phyloP scores from a whole-genome alignment of 805 yeast species.

The Candida morakotiae region DNA sequence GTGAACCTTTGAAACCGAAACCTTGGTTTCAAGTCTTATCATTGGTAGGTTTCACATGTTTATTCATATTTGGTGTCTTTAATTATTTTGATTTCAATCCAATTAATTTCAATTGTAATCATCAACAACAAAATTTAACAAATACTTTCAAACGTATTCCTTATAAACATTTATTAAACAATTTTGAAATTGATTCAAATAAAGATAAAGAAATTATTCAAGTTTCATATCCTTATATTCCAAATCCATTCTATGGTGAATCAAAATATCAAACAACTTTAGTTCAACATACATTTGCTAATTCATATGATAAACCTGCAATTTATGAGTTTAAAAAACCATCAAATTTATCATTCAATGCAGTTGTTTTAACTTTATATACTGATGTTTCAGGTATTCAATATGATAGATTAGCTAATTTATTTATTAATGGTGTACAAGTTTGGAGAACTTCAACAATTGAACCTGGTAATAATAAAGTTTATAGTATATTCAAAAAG shows the following conservation, averaged over 20 bases:
- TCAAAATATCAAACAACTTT: conserved; percentile 40
- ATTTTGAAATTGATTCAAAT: neutral
- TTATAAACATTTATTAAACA: neutral
- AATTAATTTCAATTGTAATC: neutral
- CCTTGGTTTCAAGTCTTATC: neutral
- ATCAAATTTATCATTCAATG: conserved; percentile 37
- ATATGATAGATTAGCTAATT: conserved; percentile 61
- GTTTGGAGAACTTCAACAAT: conserved; percentile 82
- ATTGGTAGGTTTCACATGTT: neutral
- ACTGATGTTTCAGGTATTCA: conserved; percentile 57
- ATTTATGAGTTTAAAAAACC: conserved; percentile 42
- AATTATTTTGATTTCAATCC: neutral
- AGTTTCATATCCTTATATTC: conserved; percentile 2
- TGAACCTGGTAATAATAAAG: conserved; percentile 48
- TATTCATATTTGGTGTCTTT: neutral
- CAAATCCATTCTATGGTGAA: conserved; percentile 14
- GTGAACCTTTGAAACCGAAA: neutral
- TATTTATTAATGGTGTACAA: conserved; percentile 58
- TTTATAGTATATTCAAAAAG: conserved; percentile 50
- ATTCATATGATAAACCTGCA: conserved; percentile 59
- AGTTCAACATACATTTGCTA: conserved; percentile 48
- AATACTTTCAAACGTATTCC: conserved; percentile 1
- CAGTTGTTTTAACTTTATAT: conserved; percentile 50
- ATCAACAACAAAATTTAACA: neutral
- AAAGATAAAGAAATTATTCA: neutral